Evolutionary conservation across 1,139 yeast species (phyloP).

Genomic region (Candida tetrigidarum): DNA sequence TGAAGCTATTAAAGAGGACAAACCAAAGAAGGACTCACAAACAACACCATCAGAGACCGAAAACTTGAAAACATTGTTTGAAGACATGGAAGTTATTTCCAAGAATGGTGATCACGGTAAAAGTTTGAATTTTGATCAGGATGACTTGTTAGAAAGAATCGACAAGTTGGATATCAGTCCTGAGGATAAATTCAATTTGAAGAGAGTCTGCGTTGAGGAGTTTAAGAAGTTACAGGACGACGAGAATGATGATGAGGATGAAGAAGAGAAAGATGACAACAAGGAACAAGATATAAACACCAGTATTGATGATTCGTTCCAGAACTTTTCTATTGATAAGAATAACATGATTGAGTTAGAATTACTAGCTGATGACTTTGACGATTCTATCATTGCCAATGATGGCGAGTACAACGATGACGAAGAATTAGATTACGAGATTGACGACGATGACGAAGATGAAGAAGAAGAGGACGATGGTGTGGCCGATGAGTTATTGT

Average conservation of each 20-base stretch:
- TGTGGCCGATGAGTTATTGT: constrained; percentile 18
- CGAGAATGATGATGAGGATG: constrained; percentile 9
- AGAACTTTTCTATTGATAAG: constrained; percentile 22
- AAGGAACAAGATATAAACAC: constrained; percentile 19
- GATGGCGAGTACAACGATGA: constrained; percentile 37
- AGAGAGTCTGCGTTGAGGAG: constrained; percentile 27
- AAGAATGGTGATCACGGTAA: constrained; percentile 10
- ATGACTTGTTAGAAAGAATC: constrained; percentile 29
- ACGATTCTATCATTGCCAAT: constrained; percentile 30
- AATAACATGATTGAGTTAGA: constrained; percentile 43
- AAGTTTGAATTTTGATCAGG: constrained; percentile 19
- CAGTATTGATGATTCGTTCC: not conserved
- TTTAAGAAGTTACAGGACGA: constrained; percentile 15
- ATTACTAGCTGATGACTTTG: constrained; percentile 56
- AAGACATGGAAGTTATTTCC: constrained; percentile 51
- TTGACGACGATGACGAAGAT: constrained; percentile 33
- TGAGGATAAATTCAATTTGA: constrained; percentile 55
- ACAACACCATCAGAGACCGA: constrained; percentile 20
- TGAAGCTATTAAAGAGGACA: constrained; percentile 1
- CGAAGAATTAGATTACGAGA: constrained; percentile 41
- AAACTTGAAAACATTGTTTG: constrained; percentile 46
- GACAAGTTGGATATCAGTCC: constrained; percentile 46
- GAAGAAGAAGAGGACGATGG: constrained; percentile 32
- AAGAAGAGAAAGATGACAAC: constrained; percentile 19
- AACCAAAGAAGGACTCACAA: not conserved